Evolutionary conservation across 495 filamentous ascomycete species (phyloP), one percentile per base, ranked within the genome.

Genomic region (Acidiella bohemica): DNA sequence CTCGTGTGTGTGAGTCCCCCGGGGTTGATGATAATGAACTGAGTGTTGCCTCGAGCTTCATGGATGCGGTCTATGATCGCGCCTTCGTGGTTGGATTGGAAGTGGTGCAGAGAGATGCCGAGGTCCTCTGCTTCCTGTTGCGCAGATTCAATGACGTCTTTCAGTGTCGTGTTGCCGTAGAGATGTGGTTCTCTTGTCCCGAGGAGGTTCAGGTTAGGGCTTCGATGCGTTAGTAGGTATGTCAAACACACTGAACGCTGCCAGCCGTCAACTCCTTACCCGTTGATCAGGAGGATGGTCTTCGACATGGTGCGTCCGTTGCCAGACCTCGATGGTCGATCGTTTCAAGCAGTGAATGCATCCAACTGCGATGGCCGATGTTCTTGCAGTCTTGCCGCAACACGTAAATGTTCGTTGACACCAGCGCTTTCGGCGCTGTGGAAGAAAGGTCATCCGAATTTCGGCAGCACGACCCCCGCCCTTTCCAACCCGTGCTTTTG

Each of bases 41-140:
- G n/a, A 20, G 32, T 36, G 11, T 44, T 44, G 41, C 41, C 32
- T 10, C 41, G 41, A 4, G 41, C 41, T 36, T 96, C 85, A 53
- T 95, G 85, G 16, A 96, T 66, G 48, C 72, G 73, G 40, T 95
- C 88, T 21, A 94, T 82, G 11, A 84, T 76, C 67, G 95, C 95
- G 55, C 78, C 77, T 63, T 95, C 88, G 67, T 95, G 84, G 35
- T 37, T 44, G 7, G 32, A 37, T 23, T 61, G 6, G 54, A 46
- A 44, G 3, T 20, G 22, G 9, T 30, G 9, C 33, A 44, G 16
- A 64, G 41, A 19, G 41, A 57, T 57, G 22, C 59, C 55, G 16
- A 67, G 54, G 4, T 53, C 42, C 1, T 58, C 34, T 31, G 70
- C 67, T 47, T 72, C 66, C 11, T 59, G 37, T 22, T 55, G 41